phyloP scores from a whole-genome alignment of 352 stramenopile genomes.

The Globisporangium polare region DNA sequence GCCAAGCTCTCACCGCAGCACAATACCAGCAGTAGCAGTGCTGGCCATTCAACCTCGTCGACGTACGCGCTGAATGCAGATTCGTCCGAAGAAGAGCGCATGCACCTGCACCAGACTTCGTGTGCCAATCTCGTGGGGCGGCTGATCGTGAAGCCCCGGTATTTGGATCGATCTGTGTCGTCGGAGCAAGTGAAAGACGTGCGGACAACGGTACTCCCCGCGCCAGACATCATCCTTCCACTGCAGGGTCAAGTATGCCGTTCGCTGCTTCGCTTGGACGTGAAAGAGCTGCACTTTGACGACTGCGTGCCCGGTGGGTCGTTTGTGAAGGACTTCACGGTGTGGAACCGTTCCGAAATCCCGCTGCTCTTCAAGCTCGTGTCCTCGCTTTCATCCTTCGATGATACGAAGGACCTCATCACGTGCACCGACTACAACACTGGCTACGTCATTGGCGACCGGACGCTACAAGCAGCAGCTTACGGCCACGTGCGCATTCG shows the following conservation, averaged over 20 bases:
- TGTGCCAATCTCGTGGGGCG: conserved; percentile 67
- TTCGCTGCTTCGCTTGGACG: conserved; percentile 76
- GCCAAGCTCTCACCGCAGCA: conserved; percentile 46
- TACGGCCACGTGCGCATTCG: conserved; percentile 85
- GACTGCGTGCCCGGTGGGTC: conserved; percentile 83
- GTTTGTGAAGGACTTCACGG: conserved; percentile 89
- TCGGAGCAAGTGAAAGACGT: conserved; percentile 16
- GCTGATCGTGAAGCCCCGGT: conserved; percentile 50
- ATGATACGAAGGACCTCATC: conserved; percentile 65
- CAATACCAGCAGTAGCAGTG: conserved; percentile 7
- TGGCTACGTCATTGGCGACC: conserved; percentile 78
- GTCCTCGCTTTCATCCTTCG: conserved; percentile 60
- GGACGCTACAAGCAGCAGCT: conserved; percentile 72
- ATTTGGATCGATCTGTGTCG: conserved; percentile 9
- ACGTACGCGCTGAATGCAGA: conserved; percentile 31
- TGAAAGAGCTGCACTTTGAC: conserved; percentile 88
- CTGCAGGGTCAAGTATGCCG: conserved; percentile 81
- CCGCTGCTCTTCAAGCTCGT: conserved; percentile 83
- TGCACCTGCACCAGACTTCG: conserved; percentile 81
- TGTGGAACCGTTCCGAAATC: conserved; percentile 89
- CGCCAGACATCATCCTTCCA: conserved; percentile 67
- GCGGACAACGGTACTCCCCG: conserved; percentile 21
- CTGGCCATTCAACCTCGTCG: conserved; percentile 8
- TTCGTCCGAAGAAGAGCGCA: conserved; percentile 81
- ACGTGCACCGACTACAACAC: conserved; percentile 87